Percentiles rank a stretch among this genome's conserved stretches.
phyloP scores from a whole-genome alignment of 2,329 filamentous ascomycete species.

The Colletotrichum cuscutae region DNA sequence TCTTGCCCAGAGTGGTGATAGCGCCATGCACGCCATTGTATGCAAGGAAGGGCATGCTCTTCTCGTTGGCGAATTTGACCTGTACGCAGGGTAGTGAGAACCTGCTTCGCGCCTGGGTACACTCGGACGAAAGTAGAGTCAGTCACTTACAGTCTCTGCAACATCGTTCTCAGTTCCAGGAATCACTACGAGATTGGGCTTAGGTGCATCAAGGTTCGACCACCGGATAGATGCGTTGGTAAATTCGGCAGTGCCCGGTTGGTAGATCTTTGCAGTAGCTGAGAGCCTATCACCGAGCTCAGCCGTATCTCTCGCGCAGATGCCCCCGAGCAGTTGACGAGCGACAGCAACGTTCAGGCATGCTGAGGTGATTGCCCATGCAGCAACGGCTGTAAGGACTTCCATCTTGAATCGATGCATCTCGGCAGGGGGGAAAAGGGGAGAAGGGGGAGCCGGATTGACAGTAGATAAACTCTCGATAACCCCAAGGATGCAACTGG shows the following conservation, averaged over 20 bases:
- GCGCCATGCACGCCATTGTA: constrained; percentile 64
- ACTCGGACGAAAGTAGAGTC: not conserved
- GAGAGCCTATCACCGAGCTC: constrained; percentile 49
- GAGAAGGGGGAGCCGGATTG: not conserved
- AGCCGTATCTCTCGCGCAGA: constrained; percentile 35
- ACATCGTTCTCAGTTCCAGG: constrained; percentile 60
- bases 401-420: constrained; percentile 37
- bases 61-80: constrained; percentile 56
- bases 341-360: constrained; percentile 34
- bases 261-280: constrained; percentile 51
- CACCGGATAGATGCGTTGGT: constrained; percentile 51
- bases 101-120: not conserved
- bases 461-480: not conserved
- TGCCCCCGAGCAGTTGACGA: constrained; percentile 27
- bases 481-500: not conserved
- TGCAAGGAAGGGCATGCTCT: constrained; percentile 61
- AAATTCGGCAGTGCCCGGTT: constrained; percentile 53
- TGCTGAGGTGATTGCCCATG: constrained; percentile 39
- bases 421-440: not conserved
- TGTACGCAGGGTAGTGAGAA: constrained; percentile 9
- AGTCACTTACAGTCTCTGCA: constrained; percentile 52
- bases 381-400: constrained; percentile 40
- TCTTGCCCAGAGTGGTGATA: constrained; percentile 57
- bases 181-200: constrained; percentile 56
- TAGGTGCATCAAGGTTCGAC: constrained; percentile 56